These are phyloP conservation scores for Silene coronaria DNA, from an alignment of 179 eudicot species.

Conservation along the genomic window DNA sequence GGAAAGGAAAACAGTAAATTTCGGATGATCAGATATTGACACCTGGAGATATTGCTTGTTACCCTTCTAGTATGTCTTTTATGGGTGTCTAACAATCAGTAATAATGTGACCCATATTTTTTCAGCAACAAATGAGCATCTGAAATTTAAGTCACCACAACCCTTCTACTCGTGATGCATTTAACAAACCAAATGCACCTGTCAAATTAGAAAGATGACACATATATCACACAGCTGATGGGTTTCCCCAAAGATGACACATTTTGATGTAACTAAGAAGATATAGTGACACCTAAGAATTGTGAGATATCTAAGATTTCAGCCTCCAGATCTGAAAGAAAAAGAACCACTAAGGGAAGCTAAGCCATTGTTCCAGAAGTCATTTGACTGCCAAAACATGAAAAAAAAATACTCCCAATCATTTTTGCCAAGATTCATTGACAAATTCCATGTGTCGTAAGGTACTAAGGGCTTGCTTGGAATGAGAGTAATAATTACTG, in stretches of 20 bases:
- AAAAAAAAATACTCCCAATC: not conserved
- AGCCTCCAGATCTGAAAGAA: not conserved
- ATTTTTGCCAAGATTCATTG: too few species aligned
- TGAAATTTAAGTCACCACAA: not conserved
- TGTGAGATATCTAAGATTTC: too few species aligned
- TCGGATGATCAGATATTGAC: not conserved
- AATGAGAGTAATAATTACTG: too few species aligned
- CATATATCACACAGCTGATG: too few species aligned
- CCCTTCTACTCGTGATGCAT: not conserved
- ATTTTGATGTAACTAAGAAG: not conserved
- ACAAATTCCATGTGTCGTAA: too few species aligned
- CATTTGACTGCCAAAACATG: not conserved
- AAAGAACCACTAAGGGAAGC: not conserved
- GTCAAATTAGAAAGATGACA: not conserved
- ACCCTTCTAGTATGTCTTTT: not conserved
- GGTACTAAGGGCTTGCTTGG: too few species aligned
- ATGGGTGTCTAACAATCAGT: not conserved
- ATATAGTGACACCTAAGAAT: too few species aligned
- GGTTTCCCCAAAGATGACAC: not conserved
- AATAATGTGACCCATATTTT: not conserved
- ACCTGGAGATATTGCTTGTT: not conserved
- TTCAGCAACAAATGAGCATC: not conserved
- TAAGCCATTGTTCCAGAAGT: not conserved
- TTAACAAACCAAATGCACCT: not conserved
- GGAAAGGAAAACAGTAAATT: slow-evolving; percentile 14